Base-by-base conservation (phyloP, 1,284 basidiomycete genomes). In the Ganoderma resinaceum region DNA sequence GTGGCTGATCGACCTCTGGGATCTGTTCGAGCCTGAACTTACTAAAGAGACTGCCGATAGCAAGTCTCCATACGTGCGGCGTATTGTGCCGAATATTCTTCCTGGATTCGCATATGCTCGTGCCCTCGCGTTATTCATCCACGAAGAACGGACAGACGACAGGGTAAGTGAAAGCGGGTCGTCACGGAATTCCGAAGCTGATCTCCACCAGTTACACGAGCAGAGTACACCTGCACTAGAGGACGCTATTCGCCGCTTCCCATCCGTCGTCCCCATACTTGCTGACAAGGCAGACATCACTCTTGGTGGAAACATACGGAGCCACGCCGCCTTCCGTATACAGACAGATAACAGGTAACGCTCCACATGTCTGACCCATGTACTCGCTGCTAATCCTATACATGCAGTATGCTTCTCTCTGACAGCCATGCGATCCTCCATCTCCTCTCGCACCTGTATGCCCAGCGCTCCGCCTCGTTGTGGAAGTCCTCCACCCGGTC, bases 391-490 rank as follows among this genome's bases (percentile, higher is more conserved):
- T 52, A 60, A 40, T 2, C 14, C 18, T 4, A 9, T 16, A 18
- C 33, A 69, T 66, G 60, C 64, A 61, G 65, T 52, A 64, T 68
- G 69, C 61, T 66, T 37, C 12, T 65, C 33, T 67, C 65, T 33
- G 42, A 58, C 31, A 70, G 65, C 84, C 26, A 77, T 81, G 31
- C 87, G 1, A 79, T 85, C 12, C 79, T 90, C 2, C 86, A 93
- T 70, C 86, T 97, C 14, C 86, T 97, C 12, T 92, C 94, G 0
- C 93, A 95, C 76, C 87, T 97, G 40, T 98, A 98, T 78, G 93
- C 87, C 1, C 88, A 91, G 59, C 91, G 94, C 8, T 92, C 93
- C 0, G 84, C 82, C 18, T 80, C 90, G 0, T 78, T 97, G 8
- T 98, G 95, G 95, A 97, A 96, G 81, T 87, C 91, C 12, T 81